phyloP scores from a whole-genome alignment of 345 rosid genomes.

The Salix exigua region DNA sequence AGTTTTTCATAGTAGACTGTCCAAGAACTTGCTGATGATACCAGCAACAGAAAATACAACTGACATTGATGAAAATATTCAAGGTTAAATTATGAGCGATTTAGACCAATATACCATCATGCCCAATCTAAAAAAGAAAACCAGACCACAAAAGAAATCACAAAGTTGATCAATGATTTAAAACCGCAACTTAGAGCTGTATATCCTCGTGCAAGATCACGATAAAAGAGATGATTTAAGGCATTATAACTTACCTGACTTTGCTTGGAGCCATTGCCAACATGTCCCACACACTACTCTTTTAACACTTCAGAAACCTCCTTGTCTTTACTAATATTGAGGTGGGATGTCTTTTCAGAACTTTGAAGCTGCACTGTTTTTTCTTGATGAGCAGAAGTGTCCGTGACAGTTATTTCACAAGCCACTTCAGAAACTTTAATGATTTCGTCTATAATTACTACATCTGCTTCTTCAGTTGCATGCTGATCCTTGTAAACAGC shows the following conservation, averaged over 20 bases:
- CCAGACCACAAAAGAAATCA: neutral
- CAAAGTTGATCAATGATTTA: neutral
- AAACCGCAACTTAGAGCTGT: neutral
- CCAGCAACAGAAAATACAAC: neutral
- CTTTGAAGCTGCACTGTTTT: conserved; percentile 22
- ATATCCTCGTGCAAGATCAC: neutral
- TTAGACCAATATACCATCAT: neutral
- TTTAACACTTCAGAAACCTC: conserved; percentile 14
- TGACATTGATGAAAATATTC: neutral
- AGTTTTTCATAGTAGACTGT: neutral
- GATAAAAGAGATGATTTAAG: neutral
- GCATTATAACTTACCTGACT: conserved; percentile 23
- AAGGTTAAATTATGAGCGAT: neutral
- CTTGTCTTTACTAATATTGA: conserved; percentile 9
- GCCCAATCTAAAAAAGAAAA: neutral
- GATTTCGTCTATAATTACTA: conserved; percentile 38
- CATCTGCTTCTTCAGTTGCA: conserved; percentile 33
- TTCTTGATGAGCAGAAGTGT: conserved; percentile 32
- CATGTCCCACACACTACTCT: conserved; percentile 14
- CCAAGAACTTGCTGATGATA: neutral
- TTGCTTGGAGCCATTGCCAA: conserved; percentile 4
- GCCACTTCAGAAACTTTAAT: conserved; percentile 46
- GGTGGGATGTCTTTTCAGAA: conserved; percentile 24
- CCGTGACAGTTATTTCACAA: conserved; percentile 27
- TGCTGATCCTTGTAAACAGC: conserved; percentile 38